A percentile compares a stretch with the other conserved stretches of the same genome.
These are phyloP conservation scores for Citrullus amarus DNA, from an alignment of 306 rosid species.

Conservation along the genomic window DNA sequence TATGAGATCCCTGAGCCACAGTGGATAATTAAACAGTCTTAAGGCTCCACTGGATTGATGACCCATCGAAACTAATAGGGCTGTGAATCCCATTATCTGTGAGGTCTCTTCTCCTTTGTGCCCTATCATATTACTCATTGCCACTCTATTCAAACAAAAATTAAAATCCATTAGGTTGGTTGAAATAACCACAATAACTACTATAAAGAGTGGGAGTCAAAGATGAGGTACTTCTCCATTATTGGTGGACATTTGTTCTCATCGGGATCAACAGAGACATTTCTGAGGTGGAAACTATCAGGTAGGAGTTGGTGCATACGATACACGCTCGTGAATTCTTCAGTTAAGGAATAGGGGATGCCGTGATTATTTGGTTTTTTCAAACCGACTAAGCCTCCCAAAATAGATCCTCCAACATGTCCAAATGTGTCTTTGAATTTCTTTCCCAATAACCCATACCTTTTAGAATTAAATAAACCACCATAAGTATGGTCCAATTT, in stretches of 20 bases:
- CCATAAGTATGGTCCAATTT: too few relatives aligned
- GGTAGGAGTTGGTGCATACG: slow-evolving; percentile 65
- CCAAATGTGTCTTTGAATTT: slow-evolving; percentile 53
- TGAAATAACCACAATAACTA: neutral
- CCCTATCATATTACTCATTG: neutral
- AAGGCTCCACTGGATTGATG: slow-evolving; percentile 3
- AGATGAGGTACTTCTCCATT: slow-evolving; percentile 21
- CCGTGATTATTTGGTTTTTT: slow-evolving; percentile 58
- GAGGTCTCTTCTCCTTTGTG: neutral
- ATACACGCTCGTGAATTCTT: slow-evolving; percentile 58
- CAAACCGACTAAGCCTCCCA: slow-evolving; percentile 56
- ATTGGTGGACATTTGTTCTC: slow-evolving; percentile 32
- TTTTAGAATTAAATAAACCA: neutral
- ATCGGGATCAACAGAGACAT: slow-evolving; percentile 14
- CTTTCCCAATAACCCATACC: slow-evolving; percentile 73
- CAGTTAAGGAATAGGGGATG: slow-evolving; percentile 61
- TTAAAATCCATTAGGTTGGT: neutral
- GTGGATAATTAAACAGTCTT: neutral
- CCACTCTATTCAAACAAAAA: neutral
- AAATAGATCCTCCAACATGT: slow-evolving; percentile 33
- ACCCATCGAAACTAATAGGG: neutral
- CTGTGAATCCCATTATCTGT: neutral
- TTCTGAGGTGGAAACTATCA: slow-evolving; percentile 32
- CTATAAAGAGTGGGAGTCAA: neutral
- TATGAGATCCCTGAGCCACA: neutral